These are phyloP conservation scores for Tolypocladium cylindrosporum DNA, from an alignment of 2,329 filamentous ascomycete species.

Conservation along the genomic window DNA sequence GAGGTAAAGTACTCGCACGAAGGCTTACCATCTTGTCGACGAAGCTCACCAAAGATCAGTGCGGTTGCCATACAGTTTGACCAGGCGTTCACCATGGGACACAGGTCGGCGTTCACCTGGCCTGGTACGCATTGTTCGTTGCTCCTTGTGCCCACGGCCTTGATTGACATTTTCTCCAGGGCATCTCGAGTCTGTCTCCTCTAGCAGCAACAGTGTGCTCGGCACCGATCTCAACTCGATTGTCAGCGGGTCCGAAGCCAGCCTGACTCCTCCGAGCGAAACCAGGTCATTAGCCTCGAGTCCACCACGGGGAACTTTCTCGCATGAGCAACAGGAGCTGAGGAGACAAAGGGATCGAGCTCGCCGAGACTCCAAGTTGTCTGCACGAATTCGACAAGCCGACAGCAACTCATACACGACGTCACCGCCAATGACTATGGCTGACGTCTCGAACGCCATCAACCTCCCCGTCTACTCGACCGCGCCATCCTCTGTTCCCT, in stretches of 20 bases:
- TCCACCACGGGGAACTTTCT: slow-evolving; percentile 43
- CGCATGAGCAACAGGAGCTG: slow-evolving; percentile 50
- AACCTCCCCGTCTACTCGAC: slow-evolving; percentile 42
- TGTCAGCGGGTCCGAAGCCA: slow-evolving; percentile 35
- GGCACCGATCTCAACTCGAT: slow-evolving; percentile 37
- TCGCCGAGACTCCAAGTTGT: slow-evolving; percentile 47
- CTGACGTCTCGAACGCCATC: slow-evolving; percentile 31
- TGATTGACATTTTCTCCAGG: slow-evolving; percentile 9
- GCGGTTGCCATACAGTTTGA: slow-evolving; percentile 43
- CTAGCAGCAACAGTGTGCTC: slow-evolving; percentile 24
- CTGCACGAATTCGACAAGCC: slow-evolving; percentile 38
- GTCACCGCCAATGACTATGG: slow-evolving; percentile 23
- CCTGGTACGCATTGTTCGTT: slow-evolving; percentile 23
- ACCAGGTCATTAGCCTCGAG: slow-evolving; percentile 47
- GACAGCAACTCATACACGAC: slow-evolving; percentile 35
- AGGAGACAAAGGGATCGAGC: slow-evolving; percentile 51
- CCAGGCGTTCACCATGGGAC: slow-evolving; percentile 40
- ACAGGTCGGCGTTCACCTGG: slow-evolving; percentile 40
- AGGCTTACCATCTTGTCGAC: not conserved
- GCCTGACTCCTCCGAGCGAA: slow-evolving; percentile 38
- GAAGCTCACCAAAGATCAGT: slow-evolving; percentile 14
- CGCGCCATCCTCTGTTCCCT: slow-evolving; percentile 37
- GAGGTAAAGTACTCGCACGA: slow-evolving; percentile 18
- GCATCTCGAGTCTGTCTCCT: slow-evolving; percentile 23
- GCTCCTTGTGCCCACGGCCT: not conserved